These are phyloP conservation scores for Dryas integrifolia DNA, from an alignment of 331 rosid species.

Conservation along the genomic window DNA sequence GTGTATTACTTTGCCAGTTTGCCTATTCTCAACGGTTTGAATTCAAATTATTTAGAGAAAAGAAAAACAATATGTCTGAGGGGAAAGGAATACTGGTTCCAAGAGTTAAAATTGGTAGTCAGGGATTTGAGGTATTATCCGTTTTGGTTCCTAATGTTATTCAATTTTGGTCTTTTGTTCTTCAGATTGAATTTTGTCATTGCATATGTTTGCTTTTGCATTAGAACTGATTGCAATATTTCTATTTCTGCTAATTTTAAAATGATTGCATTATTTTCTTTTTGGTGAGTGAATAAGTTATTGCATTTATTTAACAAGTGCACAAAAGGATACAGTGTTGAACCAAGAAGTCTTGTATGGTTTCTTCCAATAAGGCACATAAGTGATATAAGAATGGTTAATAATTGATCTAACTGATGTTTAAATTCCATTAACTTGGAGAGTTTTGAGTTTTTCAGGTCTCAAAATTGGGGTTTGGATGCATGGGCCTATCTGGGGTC, in stretches of 20 bases:
- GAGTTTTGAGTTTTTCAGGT: constrained; percentile 22
- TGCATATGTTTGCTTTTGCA: not conserved
- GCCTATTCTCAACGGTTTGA: not conserved
- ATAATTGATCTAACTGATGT: not conserved
- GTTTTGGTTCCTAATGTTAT: not conserved
- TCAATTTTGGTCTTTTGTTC: too few relatives aligned
- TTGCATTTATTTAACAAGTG: not conserved
- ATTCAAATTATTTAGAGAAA: not conserved
- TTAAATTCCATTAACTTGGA: not conserved
- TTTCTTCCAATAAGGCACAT: not conserved
- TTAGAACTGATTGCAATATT: too few relatives aligned
- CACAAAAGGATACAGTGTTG: not conserved
- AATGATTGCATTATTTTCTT: not conserved
- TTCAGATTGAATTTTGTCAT: not conserved
- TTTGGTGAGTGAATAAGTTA: not conserved
- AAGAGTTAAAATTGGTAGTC: constrained; percentile 27
- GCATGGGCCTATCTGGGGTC: constrained; percentile 34
- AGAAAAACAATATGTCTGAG: constrained; percentile 10
- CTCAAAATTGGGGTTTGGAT: constrained; percentile 45
- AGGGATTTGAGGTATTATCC: constrained; percentile 26
- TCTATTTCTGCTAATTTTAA: not conserved
- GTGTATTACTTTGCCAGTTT: too few relatives aligned
- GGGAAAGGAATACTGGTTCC: constrained; percentile 14
- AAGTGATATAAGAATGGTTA: not conserved
- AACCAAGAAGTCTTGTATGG: not conserved